Percentiles rank a stretch among this genome's conserved stretches.
phyloP scores from a whole-genome alignment of 2,329 filamentous ascomycete species.

The Tricladium varicosporioides region DNA sequence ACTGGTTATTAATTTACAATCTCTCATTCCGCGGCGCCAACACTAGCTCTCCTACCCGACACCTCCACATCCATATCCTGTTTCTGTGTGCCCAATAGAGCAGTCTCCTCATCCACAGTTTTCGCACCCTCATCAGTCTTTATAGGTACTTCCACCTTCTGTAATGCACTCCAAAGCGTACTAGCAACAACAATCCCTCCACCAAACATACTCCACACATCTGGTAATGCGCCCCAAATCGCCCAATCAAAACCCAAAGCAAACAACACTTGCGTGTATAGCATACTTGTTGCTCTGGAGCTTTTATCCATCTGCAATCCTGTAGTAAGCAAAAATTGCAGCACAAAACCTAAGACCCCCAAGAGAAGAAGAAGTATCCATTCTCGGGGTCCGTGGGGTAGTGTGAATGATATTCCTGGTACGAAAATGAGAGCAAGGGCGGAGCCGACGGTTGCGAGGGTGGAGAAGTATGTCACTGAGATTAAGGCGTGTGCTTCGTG shows the following conservation, averaged over 20 bases:
- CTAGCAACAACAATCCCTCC: slow-evolving; percentile 31
- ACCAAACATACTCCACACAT: slow-evolving; percentile 29
- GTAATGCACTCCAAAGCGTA: slow-evolving; percentile 32
- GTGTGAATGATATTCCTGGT: slow-evolving; percentile 45
- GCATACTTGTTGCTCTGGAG: slow-evolving; percentile 54
- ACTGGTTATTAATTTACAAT: no score
- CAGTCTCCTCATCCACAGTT: slow-evolving; percentile 29
- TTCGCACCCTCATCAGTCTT: background rate
- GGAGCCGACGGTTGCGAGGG: slow-evolving; percentile 67
- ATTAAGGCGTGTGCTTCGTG: slow-evolving; percentile 79
- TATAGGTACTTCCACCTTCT: slow-evolving; percentile 17
- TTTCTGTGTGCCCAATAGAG: slow-evolving; percentile 22
- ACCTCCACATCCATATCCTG: slow-evolving; percentile 19
- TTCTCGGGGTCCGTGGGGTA: slow-evolving; percentile 39
- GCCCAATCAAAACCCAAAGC: slow-evolving; percentile 40
- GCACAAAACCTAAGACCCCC: slow-evolving; percentile 72
- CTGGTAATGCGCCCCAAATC: slow-evolving; percentile 32
- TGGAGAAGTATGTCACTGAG: slow-evolving; percentile 80
- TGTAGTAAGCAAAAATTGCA: slow-evolving; percentile 83
- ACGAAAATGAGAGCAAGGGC: slow-evolving; percentile 44
- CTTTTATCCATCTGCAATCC: slow-evolving; percentile 54
- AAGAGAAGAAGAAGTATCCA: slow-evolving; percentile 70
- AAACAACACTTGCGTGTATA: slow-evolving; percentile 70
- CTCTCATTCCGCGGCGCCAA: slow-evolving; percentile 4
- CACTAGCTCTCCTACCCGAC: slow-evolving; percentile 18